Conservation (phyloP, 371 early-diverging fungal genomes). For the Mortierella sp. region DNA sequence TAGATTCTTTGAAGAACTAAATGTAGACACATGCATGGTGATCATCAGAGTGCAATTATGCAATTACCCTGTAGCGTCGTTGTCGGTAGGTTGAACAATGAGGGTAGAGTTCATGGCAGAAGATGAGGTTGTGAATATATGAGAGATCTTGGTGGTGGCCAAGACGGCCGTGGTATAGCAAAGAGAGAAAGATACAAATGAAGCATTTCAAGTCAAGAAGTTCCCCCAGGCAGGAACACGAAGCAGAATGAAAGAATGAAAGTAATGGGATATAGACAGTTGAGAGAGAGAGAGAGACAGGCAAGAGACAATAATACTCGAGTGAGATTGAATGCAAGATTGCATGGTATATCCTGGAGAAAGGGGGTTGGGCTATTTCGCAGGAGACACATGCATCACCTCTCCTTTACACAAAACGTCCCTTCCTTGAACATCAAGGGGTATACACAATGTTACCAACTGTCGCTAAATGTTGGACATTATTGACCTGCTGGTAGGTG, state of each 20-base stretch:
- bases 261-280: background rate
- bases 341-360: background rate
- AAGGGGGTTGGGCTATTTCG: background rate
- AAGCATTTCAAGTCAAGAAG: background rate
- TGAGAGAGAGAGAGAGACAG: background rate
- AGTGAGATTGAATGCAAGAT: background rate
- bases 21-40: background rate
- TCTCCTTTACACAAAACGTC: background rate
- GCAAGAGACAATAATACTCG: no score
- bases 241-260: background rate
- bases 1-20: background rate
- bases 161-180: conserved; percentile 1
- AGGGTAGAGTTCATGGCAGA: background rate
- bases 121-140: background rate
- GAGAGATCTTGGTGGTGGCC: background rate
- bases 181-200: conserved; percentile 5
- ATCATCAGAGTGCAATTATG: background rate
- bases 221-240: background rate
- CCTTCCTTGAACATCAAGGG: background rate
- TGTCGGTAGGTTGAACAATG: background rate
- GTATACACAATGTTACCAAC: no score
- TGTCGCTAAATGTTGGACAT: no score
- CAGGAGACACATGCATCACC: background rate
- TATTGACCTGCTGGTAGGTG: no score
- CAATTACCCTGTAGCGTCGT: background rate